These are phyloP conservation scores for Aspergillus sp. DNA, from an alignment of 2,329 filamentous ascomycete species.

Conservation along the genomic window DNA sequence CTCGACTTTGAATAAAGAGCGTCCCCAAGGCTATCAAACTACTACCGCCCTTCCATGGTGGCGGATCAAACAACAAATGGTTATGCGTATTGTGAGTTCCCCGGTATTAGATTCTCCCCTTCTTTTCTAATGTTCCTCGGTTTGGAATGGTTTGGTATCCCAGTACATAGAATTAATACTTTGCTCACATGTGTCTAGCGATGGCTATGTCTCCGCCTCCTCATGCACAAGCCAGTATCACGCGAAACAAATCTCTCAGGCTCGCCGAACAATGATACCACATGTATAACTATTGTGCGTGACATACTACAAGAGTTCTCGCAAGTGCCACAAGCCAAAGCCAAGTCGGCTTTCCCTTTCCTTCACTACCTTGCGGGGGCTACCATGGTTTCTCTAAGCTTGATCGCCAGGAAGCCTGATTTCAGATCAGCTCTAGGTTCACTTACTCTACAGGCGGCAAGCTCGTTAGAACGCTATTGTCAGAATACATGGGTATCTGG, in stretches of 20 bases:
- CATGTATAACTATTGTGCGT: constrained; percentile 19
- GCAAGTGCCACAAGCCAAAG: constrained; percentile 19
- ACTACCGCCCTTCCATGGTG: constrained; percentile 12
- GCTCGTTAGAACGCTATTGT: constrained; percentile 18
- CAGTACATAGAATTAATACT: too few relatives aligned
- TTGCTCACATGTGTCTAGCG: background rate
- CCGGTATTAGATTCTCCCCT: background rate
- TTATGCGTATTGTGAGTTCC: constrained; percentile 23
- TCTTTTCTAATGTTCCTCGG: too few relatives aligned
- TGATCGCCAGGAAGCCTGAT: constrained; percentile 18
- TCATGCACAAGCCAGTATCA: constrained; percentile 17
- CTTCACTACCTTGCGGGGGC: constrained; percentile 21
- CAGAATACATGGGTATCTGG: constrained; percentile 24
- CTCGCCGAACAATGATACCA: constrained; percentile 19
- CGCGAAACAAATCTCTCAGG: constrained; percentile 1
- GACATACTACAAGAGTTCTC: constrained; percentile 19
- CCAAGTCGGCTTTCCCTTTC: constrained; percentile 23
- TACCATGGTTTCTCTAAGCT: constrained; percentile 19
- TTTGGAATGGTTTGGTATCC: too few relatives aligned
- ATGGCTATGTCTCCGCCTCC: background rate
- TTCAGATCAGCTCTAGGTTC: constrained; percentile 15
- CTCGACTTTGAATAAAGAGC: constrained; percentile 5
- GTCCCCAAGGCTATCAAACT: background rate
- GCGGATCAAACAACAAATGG: constrained; percentile 19
- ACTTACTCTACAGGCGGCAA: constrained; percentile 13